phyloP scores from a whole-genome alignment of 75 land plant species.

The Cupressus sempervirens region DNA sequence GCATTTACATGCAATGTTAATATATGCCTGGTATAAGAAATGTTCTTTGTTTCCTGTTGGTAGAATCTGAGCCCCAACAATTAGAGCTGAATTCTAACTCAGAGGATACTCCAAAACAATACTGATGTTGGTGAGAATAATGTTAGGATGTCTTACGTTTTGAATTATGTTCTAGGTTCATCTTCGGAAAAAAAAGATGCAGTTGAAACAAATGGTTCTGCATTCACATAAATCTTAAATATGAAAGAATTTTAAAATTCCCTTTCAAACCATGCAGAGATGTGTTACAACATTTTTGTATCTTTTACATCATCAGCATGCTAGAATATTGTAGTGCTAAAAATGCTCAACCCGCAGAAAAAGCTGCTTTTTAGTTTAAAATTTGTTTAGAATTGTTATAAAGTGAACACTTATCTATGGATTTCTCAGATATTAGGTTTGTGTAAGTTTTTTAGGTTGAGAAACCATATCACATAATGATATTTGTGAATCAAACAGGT shows the following conservation, averaged over 20 bases:
- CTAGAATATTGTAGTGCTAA: background rate
- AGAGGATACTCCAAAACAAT: background rate
- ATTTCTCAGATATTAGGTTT: background rate
- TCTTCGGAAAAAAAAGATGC: no score
- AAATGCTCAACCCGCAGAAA: background rate
- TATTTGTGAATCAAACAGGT: conserved; percentile 8
- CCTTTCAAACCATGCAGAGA: background rate
- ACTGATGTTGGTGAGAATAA: background rate
- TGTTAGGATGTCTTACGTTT: background rate
- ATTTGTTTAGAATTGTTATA: background rate
- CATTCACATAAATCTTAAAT: background rate
- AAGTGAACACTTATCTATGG: background rate
- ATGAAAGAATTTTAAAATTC: background rate
- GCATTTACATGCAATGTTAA: background rate
- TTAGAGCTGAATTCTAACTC: background rate
- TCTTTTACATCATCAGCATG: background rate
- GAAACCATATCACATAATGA: background rate
- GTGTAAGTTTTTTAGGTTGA: background rate
- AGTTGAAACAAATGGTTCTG: no score
- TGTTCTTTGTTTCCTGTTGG: background rate
- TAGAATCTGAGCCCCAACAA: background rate
- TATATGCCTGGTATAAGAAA: background rate
- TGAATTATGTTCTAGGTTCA: no score
- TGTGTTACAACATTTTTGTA: background rate
- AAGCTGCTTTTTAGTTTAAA: background rate